phyloP scores from a whole-genome alignment of 352 stramenopile genomes.

The Hyaloperonospora brassicae region DNA sequence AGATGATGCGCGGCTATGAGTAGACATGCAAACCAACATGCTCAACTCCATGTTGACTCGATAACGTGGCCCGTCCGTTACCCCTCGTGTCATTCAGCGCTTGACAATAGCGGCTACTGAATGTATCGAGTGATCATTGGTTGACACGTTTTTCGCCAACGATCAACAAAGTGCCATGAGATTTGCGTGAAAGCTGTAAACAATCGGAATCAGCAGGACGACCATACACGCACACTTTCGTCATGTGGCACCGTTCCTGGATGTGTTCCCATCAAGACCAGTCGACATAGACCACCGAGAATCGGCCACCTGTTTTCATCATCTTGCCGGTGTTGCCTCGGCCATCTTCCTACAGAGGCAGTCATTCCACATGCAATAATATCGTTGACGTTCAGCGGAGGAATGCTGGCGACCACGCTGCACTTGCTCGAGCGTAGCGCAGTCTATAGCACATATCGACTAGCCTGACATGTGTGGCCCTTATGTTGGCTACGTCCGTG shows the following conservation, averaged over 20 bases:
- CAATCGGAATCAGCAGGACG: too few species aligned
- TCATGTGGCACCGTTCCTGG: constrained; percentile 51
- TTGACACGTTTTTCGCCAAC: too few species aligned
- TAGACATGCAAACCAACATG: too few species aligned
- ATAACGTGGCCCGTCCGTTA: too few species aligned
- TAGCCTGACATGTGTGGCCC: constrained; percentile 58
- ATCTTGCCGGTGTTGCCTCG: constrained; percentile 61
- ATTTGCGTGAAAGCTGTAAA: too few species aligned
- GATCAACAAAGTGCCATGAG: too few species aligned
- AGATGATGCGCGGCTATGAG: too few species aligned
- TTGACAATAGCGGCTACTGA: too few species aligned
- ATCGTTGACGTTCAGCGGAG: constrained; percentile 9
- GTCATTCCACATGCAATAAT: constrained; percentile 18
- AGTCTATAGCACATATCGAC: constrained; percentile 67
- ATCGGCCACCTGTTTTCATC: constrained; percentile 73
- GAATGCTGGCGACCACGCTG: constrained; percentile 11
- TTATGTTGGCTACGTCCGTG: constrained; percentile 60
- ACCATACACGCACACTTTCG: too few species aligned
- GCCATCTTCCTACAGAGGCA: constrained; percentile 42
- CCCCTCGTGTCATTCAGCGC: too few species aligned
- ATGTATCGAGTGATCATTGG: too few species aligned
- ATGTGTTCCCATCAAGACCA: constrained; percentile 84
- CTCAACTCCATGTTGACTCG: too few species aligned
- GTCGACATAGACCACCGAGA: constrained; percentile 71
- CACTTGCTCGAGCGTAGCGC: constrained; percentile 19